Evolutionary conservation across 805 yeast genomes (phyloP).

Genomic region (Saccharomycopsis babjevae): DNA sequence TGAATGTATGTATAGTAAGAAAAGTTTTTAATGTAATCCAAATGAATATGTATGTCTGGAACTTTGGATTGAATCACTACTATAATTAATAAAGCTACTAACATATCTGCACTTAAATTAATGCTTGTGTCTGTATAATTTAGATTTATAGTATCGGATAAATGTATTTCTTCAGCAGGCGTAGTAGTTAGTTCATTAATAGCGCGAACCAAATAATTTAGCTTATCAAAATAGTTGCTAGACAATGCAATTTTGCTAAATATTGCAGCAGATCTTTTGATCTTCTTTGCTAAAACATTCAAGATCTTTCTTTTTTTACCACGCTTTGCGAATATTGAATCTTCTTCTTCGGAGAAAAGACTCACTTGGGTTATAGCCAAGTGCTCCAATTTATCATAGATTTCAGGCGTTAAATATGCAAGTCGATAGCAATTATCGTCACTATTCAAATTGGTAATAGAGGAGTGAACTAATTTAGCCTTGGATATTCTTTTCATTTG

Average conservation of each 20-base stretch:
- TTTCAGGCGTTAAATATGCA: constrained; percentile 13
- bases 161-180: constrained; percentile 2
- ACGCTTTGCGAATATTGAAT: constrained; percentile 18
- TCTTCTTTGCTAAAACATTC: constrained; percentile 30
- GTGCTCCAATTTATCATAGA: constrained; percentile 22
- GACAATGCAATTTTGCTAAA: constrained; percentile 39
- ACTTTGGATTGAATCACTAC: constrained; percentile 58
- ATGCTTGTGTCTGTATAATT: constrained; percentile 21
- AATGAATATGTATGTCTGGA: constrained; percentile 47
- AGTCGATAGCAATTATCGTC: background rate
- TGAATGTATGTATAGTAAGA: constrained; percentile 32
- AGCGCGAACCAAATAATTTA: constrained; percentile 40
- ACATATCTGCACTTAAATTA: constrained; percentile 68
- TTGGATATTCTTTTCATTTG: constrained; percentile 26
- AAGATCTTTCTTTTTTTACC: constrained; percentile 22
- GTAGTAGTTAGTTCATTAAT: constrained; percentile 38
- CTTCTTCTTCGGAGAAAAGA: constrained; percentile 28
- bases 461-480: background rate
- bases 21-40: constrained; percentile 57
- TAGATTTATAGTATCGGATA: background rate
- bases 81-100: constrained; percentile 61
- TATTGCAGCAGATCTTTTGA: constrained; percentile 41
- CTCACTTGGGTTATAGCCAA: constrained; percentile 36
- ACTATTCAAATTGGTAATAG: background rate
- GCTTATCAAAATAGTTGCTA: constrained; percentile 39